Base-by-base conservation (phyloP, 257 asterid species). In the Linaria vulgaris region DNA sequence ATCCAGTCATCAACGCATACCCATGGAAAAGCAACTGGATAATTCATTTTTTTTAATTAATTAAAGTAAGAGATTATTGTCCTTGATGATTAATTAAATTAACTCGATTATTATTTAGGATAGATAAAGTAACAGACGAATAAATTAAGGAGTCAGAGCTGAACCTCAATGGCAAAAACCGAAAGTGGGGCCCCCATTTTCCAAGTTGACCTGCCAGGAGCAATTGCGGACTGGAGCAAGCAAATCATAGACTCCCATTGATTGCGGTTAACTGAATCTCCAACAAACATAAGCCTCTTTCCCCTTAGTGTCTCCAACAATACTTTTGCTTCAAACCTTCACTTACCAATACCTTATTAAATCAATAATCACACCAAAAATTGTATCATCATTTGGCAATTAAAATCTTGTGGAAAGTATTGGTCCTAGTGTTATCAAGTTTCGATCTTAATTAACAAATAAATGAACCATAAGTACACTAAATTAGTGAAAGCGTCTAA, bases 231-330 rank as follows among this genome's bases (percentile, higher is more conserved):
- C 50, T 90, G 96, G 56, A 79, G 88, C 71, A 90, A 78, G 41
- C 97, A 90, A 44, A 90, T 66, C 97, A 90, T 90, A 1, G 97
- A 90, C 62, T 90, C 97, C 97, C 97, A 90, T 53, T 90, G 97
- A 24, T 90, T 90, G 54, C 97, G 79, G 37, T 90, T 90, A 69
- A 90, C 57, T 0, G 97, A 90, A 49, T 90, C 97, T 9, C 97
- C 97, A 7, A 90, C 97, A 50, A 87, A 90, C 97, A 90, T 87
- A 59, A 90, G 54, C 70, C 95, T 82, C 82, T 90, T 90, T 76
- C 85, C 84, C 83, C 95, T 85, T 76, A 90, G 63, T 68, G 82
- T 90, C 77, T 90, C 85, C 4, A 90, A 83, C 70, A 90, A 30
- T 46, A 85, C 55, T 59, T 61, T 82, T 47, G 97, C 78, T 47